phyloP scores from a whole-genome alignment of 306 rosid genomes.

The Arachis stenosperma region DNA sequence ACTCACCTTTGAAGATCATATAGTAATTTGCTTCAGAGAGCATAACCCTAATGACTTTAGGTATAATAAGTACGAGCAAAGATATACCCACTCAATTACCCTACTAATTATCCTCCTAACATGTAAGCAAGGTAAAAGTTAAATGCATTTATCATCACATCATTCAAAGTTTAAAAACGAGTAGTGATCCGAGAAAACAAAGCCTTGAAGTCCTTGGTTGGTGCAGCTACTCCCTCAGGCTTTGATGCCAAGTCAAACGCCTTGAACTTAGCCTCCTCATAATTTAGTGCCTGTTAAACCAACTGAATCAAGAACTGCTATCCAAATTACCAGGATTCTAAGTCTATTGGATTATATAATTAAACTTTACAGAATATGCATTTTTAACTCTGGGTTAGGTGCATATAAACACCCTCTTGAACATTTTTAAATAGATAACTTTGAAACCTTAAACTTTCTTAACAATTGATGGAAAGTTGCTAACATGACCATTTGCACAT shows the following conservation, averaged over 20 bases:
- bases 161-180: slow-evolving; percentile 51
- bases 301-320: not conserved
- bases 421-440: no score
- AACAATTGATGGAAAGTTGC: no score
- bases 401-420: no score
- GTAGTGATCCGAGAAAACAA: slow-evolving; percentile 72
- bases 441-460: no score
- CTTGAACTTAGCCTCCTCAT: slow-evolving; percentile 78
- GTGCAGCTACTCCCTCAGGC: slow-evolving; percentile 78
- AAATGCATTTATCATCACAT: not conserved
- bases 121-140: no score
- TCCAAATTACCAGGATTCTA: not conserved
- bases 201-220: slow-evolving; percentile 89
- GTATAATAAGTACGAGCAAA: not conserved
- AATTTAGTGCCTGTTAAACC: slow-evolving; percentile 65
- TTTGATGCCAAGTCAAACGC: slow-evolving; percentile 90
- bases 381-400: no score
- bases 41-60: not conserved
- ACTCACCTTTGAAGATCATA: not conserved
- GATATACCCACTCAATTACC: no score
- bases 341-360: no score
- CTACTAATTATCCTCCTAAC: no score
- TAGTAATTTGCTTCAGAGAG: not conserved
- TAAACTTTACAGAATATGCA: no score
- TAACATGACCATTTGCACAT: no score